phyloP scores from a whole-genome alignment of 176 grass and related monocot genomes.

The Bothriochloa decipiens region DNA sequence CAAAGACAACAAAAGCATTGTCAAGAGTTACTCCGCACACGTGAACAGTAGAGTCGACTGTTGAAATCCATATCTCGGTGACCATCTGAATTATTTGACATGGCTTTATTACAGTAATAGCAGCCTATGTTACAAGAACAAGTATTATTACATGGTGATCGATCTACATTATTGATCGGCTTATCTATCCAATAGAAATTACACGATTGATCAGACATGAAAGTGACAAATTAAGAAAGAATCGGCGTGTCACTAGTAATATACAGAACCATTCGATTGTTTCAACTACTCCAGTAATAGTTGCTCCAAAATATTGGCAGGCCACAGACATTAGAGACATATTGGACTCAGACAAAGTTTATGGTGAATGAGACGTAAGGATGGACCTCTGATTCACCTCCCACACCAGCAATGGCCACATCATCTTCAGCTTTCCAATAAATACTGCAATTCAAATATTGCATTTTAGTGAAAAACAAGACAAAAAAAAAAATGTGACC shows the following conservation, averaged over 20 bases:
- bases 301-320: constrained; percentile 19
- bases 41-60: no score
- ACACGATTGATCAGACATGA: constrained; percentile 11
- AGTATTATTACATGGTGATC: not conserved
- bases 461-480: constrained; percentile 6
- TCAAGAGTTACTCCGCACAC: no score
- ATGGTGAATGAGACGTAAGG: constrained; percentile 98
- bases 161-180: constrained; percentile 56
- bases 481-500: not conserved
- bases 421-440: constrained; percentile 96
- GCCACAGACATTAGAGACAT: not conserved
- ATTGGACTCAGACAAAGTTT: constrained; percentile 65
- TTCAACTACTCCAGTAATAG: constrained; percentile 34
- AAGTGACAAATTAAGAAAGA: constrained; percentile 41
- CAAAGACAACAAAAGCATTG: no score
- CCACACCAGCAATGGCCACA: constrained; percentile 59
- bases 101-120: constrained; percentile 13
- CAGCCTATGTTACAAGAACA: constrained; percentile 8
- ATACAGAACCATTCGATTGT: constrained; percentile 43
- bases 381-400: constrained; percentile 75
- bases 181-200: constrained; percentile 36
- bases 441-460: constrained; percentile 51
- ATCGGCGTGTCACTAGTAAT: constrained; percentile 45
- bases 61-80: not conserved
- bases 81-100: constrained; percentile 10